Conservation (phyloP, 2,329 filamentous ascomycete genomes). For the Botrytis cinerea region DNA sequence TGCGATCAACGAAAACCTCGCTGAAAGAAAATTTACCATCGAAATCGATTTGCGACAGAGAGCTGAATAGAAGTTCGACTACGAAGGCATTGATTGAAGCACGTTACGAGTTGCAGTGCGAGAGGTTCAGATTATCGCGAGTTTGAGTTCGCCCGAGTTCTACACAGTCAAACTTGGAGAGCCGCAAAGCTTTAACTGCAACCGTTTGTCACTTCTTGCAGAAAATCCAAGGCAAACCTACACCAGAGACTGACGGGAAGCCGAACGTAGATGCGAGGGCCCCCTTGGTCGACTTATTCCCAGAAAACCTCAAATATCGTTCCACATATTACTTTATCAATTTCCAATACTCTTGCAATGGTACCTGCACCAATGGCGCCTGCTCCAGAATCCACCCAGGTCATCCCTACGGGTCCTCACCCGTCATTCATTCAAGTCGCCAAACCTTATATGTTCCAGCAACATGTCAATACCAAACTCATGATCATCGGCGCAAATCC, state of each 20-base stretch:
- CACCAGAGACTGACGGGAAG: background rate
- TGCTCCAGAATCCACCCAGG: constrained; percentile 20
- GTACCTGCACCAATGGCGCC: constrained; percentile 32
- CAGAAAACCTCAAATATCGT: background rate
- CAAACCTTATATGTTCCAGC: constrained; percentile 78
- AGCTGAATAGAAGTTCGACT: constrained; percentile 6
- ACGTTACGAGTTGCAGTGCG: background rate
- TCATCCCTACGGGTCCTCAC: constrained; percentile 35
- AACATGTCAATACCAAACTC: constrained; percentile 73
- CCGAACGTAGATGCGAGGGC: background rate
- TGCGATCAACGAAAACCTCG: background rate
- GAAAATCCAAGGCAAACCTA: background rate
- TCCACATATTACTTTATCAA: background rate
- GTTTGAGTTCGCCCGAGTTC: background rate
- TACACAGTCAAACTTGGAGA: constrained; percentile 2
- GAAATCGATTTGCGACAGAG: constrained; percentile 8
- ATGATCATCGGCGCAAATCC: constrained; percentile 69
- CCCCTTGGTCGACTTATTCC: background rate
- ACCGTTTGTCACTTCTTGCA: constrained; percentile 11
- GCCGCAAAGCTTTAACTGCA: constrained; percentile 11
- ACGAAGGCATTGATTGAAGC: background rate
- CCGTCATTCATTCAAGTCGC: constrained; percentile 44
- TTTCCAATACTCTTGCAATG: background rate
- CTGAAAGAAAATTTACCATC: background rate
- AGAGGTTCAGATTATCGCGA: constrained; percentile 9